phyloP scores from a whole-genome alignment of 495 filamentous ascomycete genomes.

The Penicillium atrosanguineum region DNA sequence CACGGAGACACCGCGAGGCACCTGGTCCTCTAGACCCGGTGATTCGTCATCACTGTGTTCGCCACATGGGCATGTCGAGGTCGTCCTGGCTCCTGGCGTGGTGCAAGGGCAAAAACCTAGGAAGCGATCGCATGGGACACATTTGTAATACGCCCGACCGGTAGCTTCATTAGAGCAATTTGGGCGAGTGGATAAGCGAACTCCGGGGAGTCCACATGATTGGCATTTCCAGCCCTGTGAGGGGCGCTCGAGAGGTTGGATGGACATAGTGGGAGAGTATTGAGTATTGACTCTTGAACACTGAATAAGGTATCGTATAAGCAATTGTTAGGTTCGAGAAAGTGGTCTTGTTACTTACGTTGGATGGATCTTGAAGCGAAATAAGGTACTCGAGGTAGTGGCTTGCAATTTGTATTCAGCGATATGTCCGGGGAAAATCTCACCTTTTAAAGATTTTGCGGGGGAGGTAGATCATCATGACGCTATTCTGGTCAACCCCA shows the following conservation, averaged over 20 bases:
- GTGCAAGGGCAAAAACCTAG: constrained; percentile 20
- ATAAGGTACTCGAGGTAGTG: constrained; percentile 2
- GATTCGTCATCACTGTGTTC: constrained; percentile 6
- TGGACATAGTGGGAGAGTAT: constrained; percentile 2
- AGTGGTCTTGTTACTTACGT: background rate
- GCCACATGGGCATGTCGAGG: constrained; percentile 14
- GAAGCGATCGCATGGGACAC: constrained; percentile 19
- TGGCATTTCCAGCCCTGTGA: constrained; percentile 11
- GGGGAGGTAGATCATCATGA: constrained; percentile 19
- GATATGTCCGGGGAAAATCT: constrained; percentile 4
- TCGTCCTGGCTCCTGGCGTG: constrained; percentile 15
- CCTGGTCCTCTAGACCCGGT: constrained; percentile 2
- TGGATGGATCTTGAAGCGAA: background rate
- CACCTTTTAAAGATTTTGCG: constrained; percentile 16
- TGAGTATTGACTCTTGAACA: background rate
- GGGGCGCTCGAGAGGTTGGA: constrained; percentile 1
- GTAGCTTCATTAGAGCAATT: background rate
- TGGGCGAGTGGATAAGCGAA: constrained; percentile 9
- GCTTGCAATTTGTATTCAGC: constrained; percentile 2
- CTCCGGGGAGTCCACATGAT: constrained; percentile 21
- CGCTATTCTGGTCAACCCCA: constrained; percentile 9
- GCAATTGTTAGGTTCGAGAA: background rate
- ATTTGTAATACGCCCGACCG: constrained; percentile 18
- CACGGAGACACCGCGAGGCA: constrained; percentile 10
- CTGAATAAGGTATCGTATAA: constrained; percentile 4